These are phyloP conservation scores for Salvia rosmarinus DNA, from an alignment of 257 asterid genomes.

Conservation along the genomic window DNA sequence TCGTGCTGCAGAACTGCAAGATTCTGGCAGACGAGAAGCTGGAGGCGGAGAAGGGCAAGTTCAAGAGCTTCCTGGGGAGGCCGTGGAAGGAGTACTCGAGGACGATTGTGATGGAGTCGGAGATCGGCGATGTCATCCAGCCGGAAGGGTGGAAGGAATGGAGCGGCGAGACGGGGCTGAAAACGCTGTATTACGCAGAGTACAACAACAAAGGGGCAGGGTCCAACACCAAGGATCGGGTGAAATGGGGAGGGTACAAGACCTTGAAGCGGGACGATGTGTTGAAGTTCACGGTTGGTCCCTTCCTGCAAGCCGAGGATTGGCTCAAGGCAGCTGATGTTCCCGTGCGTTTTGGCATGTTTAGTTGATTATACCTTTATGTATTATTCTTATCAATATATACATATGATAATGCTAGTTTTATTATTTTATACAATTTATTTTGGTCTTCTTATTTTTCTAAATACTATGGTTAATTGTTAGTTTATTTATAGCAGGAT, in stretches of 20 bases:
- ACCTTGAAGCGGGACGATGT: slow-evolving; percentile 57
- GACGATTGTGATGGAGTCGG: slow-evolving; percentile 72
- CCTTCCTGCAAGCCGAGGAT: slow-evolving; percentile 71
- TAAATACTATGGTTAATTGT: no score
- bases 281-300: slow-evolving; percentile 51
- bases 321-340: slow-evolving; percentile 47
- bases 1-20: slow-evolving; percentile 64
- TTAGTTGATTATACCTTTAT: slow-evolving; percentile 27
- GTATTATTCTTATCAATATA: not conserved
- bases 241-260: slow-evolving; percentile 70
- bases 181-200: slow-evolving; percentile 66
- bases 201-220: slow-evolving; percentile 70
- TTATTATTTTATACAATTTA: no score
- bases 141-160: slow-evolving; percentile 76
- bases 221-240: slow-evolving; percentile 45
- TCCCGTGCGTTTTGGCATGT: slow-evolving; percentile 68
- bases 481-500: no score
- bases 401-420: not conserved
- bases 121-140: slow-evolving; percentile 61
- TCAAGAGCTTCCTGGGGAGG: slow-evolving; percentile 77
- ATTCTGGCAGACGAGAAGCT: slow-evolving; percentile 57
- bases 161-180: slow-evolving; percentile 57
- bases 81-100: slow-evolving; percentile 78
- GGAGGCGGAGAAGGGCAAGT: slow-evolving; percentile 50
- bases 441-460: no score